Conservation (phyloP, 352 stramenopile species). For the Aphanomyces cochlioides region DNA sequence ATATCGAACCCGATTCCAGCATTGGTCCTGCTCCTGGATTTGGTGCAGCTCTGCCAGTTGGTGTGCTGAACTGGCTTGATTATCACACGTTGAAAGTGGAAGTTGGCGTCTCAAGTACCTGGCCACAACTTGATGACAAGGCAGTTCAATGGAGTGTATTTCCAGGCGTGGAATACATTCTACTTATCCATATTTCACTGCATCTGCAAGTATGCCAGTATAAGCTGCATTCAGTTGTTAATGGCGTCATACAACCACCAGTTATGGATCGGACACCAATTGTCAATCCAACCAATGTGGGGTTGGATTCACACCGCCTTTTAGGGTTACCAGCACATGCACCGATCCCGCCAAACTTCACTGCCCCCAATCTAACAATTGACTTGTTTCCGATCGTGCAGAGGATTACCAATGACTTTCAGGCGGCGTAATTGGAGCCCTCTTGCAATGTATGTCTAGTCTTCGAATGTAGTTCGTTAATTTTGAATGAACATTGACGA, state of each 20-base stretch:
- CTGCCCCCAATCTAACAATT: neutral
- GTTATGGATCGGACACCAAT: neutral
- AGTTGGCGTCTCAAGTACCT: slow-evolving; percentile 31
- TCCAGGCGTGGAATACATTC: slow-evolving; percentile 33
- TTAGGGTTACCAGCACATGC: neutral
- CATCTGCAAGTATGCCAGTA: slow-evolving; percentile 26
- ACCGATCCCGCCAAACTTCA: neutral
- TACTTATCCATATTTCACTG: slow-evolving; percentile 28
- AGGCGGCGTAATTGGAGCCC: neutral
- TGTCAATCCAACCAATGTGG: slow-evolving; percentile 1
- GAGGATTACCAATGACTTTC: too few relatives aligned
- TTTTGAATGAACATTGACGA: neutral
- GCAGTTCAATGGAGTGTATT: slow-evolving; percentile 32
- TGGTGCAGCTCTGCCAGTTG: slow-evolving; percentile 21
- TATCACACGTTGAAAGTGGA: slow-evolving; percentile 37
- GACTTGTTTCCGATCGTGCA: slow-evolving; percentile 2
- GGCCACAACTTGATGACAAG: slow-evolving; percentile 28
- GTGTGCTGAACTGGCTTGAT: slow-evolving; percentile 27
- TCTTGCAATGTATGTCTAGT: neutral
- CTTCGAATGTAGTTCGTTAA: neutral
- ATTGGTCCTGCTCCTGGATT: slow-evolving; percentile 25
- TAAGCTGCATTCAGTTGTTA: slow-evolving; percentile 12
- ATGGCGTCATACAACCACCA: neutral
- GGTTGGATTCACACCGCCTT: neutral
- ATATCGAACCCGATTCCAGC: slow-evolving; percentile 30